Evolutionary conservation across 2,329 filamentous ascomycete genomes (phyloP), one percentile per base, ranked within the genome.

Genomic region (Arthrobotrys sphaeroides): DNA sequence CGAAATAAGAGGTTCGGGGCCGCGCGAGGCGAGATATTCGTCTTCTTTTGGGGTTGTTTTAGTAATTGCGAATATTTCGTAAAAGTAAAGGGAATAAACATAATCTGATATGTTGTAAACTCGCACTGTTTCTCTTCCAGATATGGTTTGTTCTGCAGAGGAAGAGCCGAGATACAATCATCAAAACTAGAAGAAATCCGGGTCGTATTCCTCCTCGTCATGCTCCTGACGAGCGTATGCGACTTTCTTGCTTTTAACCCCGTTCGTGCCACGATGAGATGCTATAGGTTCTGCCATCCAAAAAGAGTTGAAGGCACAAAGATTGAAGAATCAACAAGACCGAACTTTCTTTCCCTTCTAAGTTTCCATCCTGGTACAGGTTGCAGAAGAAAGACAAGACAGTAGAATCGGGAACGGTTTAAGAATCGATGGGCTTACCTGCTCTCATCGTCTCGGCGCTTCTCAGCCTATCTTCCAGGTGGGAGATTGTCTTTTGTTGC

Each of bases 401-500:
- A 26, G 16, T 45, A 20, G 20, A 5, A 26, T 49, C 5, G 24
- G n/a, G 42, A 38, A 26, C 18, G 24, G 42, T 18, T 59, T 77
- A 72, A 53, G 67, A 72, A 67, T 53, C 40, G 22, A 22, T 60
- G 20, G 51, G 66, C 73, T 77, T 67, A 77, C 73, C 73, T 76
- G 64, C 73, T 57, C 60, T 61, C 13, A 36, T 64, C 47, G 55
- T 53, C 36, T 77, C 73, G 22, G 73, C 65, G n/a, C 42, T 67
- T 42, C 73, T 33, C 55, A 72, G 18, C 51, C 66, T 62, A 13
- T 77, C 66, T 31, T 77, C 66, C 9, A 77, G 43, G 20, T 70
- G 67, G 9, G 65, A 62, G 20, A 77, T 77, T 10, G 73, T 77
- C 73, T 77, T 77, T 20, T 61, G 59, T 47, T 77, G 73, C 31